Evolutionary conservation across 2,329 filamentous ascomycete genomes (phyloP), one percentile per base, ranked within the genome.

Genomic region (Colletotrichum nymphaeae): DNA sequence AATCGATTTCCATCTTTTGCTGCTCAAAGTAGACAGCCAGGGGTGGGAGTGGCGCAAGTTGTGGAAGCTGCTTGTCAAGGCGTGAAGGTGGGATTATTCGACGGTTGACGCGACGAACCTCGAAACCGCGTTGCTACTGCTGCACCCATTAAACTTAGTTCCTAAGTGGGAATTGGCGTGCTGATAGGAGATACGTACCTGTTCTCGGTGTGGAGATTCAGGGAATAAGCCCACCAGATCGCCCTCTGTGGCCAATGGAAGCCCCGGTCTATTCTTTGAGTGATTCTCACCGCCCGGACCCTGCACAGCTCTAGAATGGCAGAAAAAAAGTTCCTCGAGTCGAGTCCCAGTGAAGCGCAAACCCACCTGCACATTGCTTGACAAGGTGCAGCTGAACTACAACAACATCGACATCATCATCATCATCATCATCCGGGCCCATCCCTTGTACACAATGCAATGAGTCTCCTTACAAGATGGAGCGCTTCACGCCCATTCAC

Each of bases 401-500:
- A 28, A 22, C 49, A 67, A 60, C 57, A 30, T 63, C 12, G 32
- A 12, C 37, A 49, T 3, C 42, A 37, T 30, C 37, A 28, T 3
- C 42, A 37, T 30, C 37, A 28, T 63, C 57, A 35, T 62, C 12
- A 32, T n/a, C 37, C 64, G 55, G 60, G 49, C 37, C 53, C 49
- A 64, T 60, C 19, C 55, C 65, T 26, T 22, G 28, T 30, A 62
- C 65, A 53, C 56, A 69, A 72, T 75, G 66, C 75, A 75, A 76
- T 76, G 76, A 76, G 65, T 66, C 67, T 67, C n/a, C 53, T 75
- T 58, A 24, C 63, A 24, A 58, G 53, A 53, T 67, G 74, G 70
- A 63, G 71, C 64, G 22, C 59, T 63, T 68, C 55, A 35, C 63
- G 59, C 58, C 70, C 57, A 62, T 22, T 66, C n/a, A 53, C 12